Evolutionary conservation across 2,329 filamentous ascomycete species (phyloP).

Genomic region (Ophidiomyces ophidiicola): DNA sequence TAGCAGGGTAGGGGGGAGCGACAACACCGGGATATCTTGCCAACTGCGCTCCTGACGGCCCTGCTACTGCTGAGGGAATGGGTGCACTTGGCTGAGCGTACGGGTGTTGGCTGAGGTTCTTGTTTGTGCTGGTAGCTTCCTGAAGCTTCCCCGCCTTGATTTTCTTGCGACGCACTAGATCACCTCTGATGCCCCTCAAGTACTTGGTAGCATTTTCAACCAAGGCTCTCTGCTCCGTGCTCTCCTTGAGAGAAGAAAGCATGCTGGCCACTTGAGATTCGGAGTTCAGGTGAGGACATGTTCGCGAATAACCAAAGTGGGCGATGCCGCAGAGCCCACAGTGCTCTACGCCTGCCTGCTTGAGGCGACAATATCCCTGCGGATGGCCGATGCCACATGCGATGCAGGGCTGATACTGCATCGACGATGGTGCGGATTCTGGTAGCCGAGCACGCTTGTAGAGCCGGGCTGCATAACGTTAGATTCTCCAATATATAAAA

Average conservation of each 20-base stretch:
- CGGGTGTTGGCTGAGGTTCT: background rate
- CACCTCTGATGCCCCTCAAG: conserved; percentile 44
- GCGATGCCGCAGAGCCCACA: conserved; percentile 54
- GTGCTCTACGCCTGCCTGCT: conserved; percentile 45
- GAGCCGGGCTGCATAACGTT: conserved; percentile 21
- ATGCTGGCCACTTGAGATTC: conserved; percentile 53
- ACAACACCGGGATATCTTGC: no score
- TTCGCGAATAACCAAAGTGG: conserved; percentile 44
- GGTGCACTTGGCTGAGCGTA: background rate
- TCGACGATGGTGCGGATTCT: conserved; percentile 12
- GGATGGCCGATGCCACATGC: conserved; percentile 45
- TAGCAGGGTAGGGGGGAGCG: no score
- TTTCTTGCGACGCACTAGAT: conserved; percentile 43
- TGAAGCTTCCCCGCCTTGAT: background rate
- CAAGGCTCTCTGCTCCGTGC: conserved; percentile 43
- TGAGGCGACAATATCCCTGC: conserved; percentile 49
- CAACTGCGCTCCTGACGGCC: no score
- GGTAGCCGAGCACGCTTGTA: conserved; percentile 30
- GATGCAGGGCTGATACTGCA: conserved; percentile 32
- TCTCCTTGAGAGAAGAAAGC: conserved; percentile 49
- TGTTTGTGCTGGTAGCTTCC: background rate
- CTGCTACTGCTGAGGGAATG: no score
- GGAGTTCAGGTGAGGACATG: conserved; percentile 51
- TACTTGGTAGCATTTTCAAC: conserved; percentile 46
- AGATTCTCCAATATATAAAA: background rate